phyloP scores from a whole-genome alignment of 2,329 filamentous ascomycete species.

The Sarocladiaceae sp. region DNA sequence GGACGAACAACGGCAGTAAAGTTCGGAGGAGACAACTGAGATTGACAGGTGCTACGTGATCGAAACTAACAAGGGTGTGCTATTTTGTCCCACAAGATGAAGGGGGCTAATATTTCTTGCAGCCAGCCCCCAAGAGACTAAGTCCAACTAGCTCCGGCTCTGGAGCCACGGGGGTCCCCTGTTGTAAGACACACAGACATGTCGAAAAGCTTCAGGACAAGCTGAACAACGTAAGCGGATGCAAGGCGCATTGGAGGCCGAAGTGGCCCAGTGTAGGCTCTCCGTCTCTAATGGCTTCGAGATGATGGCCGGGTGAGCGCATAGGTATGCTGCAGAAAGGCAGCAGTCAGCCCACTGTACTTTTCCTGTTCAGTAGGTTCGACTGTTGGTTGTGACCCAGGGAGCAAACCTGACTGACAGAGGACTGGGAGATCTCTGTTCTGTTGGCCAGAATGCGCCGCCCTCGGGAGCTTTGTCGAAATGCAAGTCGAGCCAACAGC shows the following conservation, averaged over 20 bases:
- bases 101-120: neutral
- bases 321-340: too few species aligned
- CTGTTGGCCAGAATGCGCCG: neutral
- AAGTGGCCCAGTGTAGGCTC: too few species aligned
- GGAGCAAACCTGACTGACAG: too few species aligned
- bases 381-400: too few species aligned
- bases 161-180: neutral
- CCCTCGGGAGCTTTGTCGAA: neutral
- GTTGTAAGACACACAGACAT: neutral
- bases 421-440: too few species aligned
- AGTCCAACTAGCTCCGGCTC: conserved; percentile 2
- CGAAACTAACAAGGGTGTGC: neutral
- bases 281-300: too few species aligned
- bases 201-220: neutral
- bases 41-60: neutral
- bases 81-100: neutral
- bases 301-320: too few species aligned
- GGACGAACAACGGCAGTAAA: neutral
- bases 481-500: neutral
- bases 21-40: neutral
- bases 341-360: too few species aligned
- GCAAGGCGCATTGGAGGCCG: too few species aligned
- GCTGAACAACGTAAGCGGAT: too few species aligned
- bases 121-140: conserved; percentile 4
- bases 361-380: too few species aligned